These are phyloP conservation scores for Dillenia suffruticosa DNA, from an alignment of 164 flowering plant species.

Conservation along the genomic window DNA sequence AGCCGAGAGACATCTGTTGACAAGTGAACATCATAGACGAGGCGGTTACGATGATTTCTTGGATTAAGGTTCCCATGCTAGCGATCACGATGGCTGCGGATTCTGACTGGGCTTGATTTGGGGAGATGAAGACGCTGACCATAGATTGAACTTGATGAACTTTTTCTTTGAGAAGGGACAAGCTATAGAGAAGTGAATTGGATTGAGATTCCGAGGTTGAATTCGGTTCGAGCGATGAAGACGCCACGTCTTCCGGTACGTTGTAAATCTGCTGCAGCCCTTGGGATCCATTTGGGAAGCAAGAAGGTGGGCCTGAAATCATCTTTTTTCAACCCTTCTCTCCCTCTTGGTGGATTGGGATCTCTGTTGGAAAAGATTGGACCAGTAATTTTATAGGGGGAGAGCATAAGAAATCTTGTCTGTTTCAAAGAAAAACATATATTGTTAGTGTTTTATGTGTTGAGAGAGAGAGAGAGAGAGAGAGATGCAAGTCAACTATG, in stretches of 20 bases:
- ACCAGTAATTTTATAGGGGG: no score
- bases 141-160: slow-evolving; percentile 51
- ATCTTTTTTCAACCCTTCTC: slow-evolving; percentile 5
- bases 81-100: slow-evolving; percentile 34
- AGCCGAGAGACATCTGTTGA: slow-evolving; percentile 40
- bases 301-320: slow-evolving; percentile 23
- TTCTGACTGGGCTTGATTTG: slow-evolving; percentile 22
- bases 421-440: no score
- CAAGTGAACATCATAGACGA: slow-evolving; percentile 67
- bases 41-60: slow-evolving; percentile 56
- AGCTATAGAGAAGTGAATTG: slow-evolving; percentile 37
- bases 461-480: not conserved
- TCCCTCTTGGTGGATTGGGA: not conserved
- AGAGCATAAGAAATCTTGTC: no score
- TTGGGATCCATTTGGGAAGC: slow-evolving; percentile 24
- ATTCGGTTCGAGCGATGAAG: slow-evolving; percentile 13
- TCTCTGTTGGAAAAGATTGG: no score
- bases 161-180: slow-evolving; percentile 55
- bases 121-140: slow-evolving; percentile 24
- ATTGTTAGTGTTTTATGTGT: no score
- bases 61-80: slow-evolving; percentile 38
- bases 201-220: slow-evolving; percentile 13
- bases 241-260: slow-evolving; percentile 8
- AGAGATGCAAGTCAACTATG: not conserved
- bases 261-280: slow-evolving; percentile 22